Base-by-base conservation (phyloP, 129 eudicot genomes). In the Logfia minima region DNA sequence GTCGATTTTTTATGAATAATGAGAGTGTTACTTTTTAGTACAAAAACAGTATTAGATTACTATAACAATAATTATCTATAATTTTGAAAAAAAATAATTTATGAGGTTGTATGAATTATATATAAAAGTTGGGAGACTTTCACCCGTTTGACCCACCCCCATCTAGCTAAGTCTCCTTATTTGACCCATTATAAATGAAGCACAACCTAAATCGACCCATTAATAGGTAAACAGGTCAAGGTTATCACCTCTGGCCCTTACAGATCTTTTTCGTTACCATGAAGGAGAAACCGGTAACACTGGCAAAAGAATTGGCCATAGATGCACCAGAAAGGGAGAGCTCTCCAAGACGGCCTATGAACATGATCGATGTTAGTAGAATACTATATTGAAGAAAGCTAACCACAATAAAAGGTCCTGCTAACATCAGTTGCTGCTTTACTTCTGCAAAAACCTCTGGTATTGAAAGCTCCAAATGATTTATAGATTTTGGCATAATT, bases 311-410 rank as follows among this genome's bases (percentile, higher is more conserved):
- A 64, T 82, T 77, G 43, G 85, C 85, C 70, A 77, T 71, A 37
- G 82, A 76, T 6, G 85, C 82, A 77, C 82, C 85, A 56, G 82
- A 53, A 53, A 82, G 85, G 4, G 82, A 19, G 24, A 82, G 78
- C 70, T 82, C 85, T 13, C 85, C 78, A 72, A 77, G 74, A 53
- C 66, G 85, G 64, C 85, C 85, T 66, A 77, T 67, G 62, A 82
- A 82, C 82, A 82, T 77, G 69, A 82, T 26, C 5, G 82, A 82
- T 24, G 79, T 77, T 56, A 77, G 72, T 18, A 76, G 71, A 70
- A 82, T 70, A 70, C 79, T 66, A 31, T 74, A 80, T 2, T 80
- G 84, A 73, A 74, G 79, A 73, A 80, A 66, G 74, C 84, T 74
- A 80, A 80, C 64, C 9, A 80, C 62, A 29, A 82, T 72, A 58